Conservation (phyloP, 768 basidiomycete genomes). For the Leucocoprinus birnbaumii region DNA sequence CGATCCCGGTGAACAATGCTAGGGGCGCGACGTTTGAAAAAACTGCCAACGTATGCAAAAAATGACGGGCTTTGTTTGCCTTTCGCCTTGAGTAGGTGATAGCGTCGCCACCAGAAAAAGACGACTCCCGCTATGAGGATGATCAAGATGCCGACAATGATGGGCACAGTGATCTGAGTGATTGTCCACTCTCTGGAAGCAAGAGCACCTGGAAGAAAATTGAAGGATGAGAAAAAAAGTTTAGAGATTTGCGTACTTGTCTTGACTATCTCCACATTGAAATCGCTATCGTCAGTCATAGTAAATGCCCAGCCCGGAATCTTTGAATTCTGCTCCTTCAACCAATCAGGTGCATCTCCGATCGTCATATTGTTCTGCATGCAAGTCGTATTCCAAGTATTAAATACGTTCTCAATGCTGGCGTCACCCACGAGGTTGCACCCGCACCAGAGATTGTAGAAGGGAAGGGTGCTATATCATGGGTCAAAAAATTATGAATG, state of each 20-base stretch:
- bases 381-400: background rate
- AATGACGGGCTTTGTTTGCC: background rate
- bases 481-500: background rate
- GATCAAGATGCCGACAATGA: constrained; percentile 14
- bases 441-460: constrained; percentile 6
- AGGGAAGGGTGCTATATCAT: background rate
- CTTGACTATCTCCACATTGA: background rate
- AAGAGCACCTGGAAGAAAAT: background rate
- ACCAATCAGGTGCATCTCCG: background rate
- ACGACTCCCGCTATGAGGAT: constrained; percentile 14
- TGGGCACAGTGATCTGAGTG: constrained; percentile 19
- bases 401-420: background rate
- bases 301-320: constrained; percentile 5
- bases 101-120: constrained; percentile 10
- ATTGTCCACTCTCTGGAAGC: constrained; percentile 16
- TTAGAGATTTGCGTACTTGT: background rate
- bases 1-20: constrained; percentile 11
- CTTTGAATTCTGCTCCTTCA: background rate
- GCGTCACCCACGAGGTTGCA: background rate
- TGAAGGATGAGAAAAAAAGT: background rate
- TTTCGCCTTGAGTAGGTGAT: background rate
- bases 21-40: constrained; percentile 4
- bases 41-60: background rate
- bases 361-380: background rate
- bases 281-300: background rate